phyloP scores from a whole-genome alignment of 2,329 filamentous ascomycete species.

The Lachnum nothofagi region DNA sequence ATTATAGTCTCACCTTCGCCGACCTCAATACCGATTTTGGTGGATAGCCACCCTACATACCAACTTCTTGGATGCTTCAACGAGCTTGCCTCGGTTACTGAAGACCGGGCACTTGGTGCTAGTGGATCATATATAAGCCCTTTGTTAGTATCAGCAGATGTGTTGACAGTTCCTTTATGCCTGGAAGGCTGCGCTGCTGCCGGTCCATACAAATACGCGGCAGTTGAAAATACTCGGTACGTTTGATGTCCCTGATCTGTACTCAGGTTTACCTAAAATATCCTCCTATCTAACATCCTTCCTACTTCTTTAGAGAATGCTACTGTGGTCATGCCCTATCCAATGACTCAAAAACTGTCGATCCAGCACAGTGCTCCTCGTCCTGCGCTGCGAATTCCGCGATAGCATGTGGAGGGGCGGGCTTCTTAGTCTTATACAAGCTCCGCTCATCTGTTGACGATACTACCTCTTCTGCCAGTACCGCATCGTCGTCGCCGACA shows the following conservation, averaged over 20 bases:
- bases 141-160: background rate
- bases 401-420: slow-evolving; percentile 8
- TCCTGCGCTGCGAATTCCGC: slow-evolving; percentile 9
- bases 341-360: slow-evolving; percentile 1
- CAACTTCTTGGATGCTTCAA: slow-evolving; percentile 17
- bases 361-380: slow-evolving; percentile 5
- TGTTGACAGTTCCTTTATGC: slow-evolving; percentile 17
- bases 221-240: slow-evolving; percentile 16
- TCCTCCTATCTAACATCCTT: background rate
- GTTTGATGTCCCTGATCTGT: background rate
- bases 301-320: slow-evolving; percentile 7
- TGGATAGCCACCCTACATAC: slow-evolving; percentile 3
- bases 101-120: slow-evolving; percentile 9
- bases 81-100: slow-evolving; percentile 6
- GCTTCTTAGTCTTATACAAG: slow-evolving; percentile 10
- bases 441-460: slow-evolving; percentile 2
- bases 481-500: background rate
- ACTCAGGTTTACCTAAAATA: background rate
- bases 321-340: slow-evolving; percentile 18
- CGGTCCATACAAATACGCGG: slow-evolving; percentile 14
- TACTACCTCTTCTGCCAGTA: background rate
- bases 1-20: too few relatives aligned
- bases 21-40: background rate
- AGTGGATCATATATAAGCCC: slow-evolving; percentile 15
- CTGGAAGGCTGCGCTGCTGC: slow-evolving; percentile 11